Evolutionary conservation across 108 stramenopile genomes (phyloP).

Genomic region (Cyclotella distinguenda): DNA sequence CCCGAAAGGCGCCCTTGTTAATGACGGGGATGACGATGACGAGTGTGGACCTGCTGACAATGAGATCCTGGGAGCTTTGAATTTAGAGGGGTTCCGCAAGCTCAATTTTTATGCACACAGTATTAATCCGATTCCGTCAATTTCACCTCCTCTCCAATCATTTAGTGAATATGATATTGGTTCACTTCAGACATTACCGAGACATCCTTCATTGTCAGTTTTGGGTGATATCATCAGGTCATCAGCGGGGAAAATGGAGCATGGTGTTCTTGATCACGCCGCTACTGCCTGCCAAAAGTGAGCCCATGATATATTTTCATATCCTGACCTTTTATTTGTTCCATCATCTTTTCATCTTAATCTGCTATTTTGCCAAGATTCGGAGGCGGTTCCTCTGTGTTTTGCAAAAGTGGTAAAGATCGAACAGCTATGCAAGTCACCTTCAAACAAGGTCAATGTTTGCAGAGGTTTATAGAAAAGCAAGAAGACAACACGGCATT

Average conservation of each 20-base stretch:
- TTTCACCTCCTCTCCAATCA: slow-evolving; percentile 21
- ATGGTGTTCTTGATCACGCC: slow-evolving; percentile 83
- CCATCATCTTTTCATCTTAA: not conserved
- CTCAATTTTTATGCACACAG: slow-evolving; percentile 83
- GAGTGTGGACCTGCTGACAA: slow-evolving; percentile 76
- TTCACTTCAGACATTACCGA: slow-evolving; percentile 38
- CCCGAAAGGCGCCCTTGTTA: slow-evolving; percentile 43
- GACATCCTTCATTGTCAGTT: slow-evolving; percentile 63
- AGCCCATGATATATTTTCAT: not conserved
- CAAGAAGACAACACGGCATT: slow-evolving; percentile 9
- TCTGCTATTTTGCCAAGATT: slow-evolving; percentile 12
- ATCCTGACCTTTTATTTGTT: not conserved
- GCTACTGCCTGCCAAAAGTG: slow-evolving; percentile 59
- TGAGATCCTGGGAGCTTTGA: slow-evolving; percentile 79
- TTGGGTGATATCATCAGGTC: slow-evolving; percentile 67
- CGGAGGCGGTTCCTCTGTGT: slow-evolving; percentile 77
- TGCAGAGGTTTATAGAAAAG: slow-evolving; percentile 50
- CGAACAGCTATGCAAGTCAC: slow-evolving; percentile 94
- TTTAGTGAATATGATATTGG: slow-evolving; percentile 25
- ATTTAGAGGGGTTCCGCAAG: slow-evolving; percentile 82
- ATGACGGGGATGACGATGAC: slow-evolving; percentile 68
- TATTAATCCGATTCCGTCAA: slow-evolving; percentile 44
- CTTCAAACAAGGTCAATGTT: slow-evolving; percentile 83
- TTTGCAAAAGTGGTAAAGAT: slow-evolving; percentile 95
- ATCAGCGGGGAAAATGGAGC: slow-evolving; percentile 83